Evolutionary conservation across 306 rosid genomes (phyloP).

Genomic region (cucumber (Cucumis sativus)): Cucumber_9930_V3 NC_026659.2:31244501-31245000

Average conservation of each 20-base stretch:
- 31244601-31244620: neutral
- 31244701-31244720: neutral
- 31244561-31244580: slow-evolving; percentile 9
- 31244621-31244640: no score
- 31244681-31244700: slow-evolving; percentile 1
- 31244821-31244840: neutral
- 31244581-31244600: slow-evolving; percentile 14
- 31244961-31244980: no score
- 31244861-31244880: neutral
- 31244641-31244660: neutral
- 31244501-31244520: slow-evolving; percentile 6
- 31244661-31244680: neutral
- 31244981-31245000: no score
- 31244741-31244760: neutral
- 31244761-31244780: neutral
- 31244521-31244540: neutral
- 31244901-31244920: no score
- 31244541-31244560: neutral
- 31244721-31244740: neutral
- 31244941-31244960: no score
- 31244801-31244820: neutral
- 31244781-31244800: neutral
- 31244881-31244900: neutral
- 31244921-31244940: no score
- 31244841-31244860: neutral